Evolutionary conservation across 78 protist species (phyloP).

Genomic region (Tieghemostelium lacteum): DNA sequence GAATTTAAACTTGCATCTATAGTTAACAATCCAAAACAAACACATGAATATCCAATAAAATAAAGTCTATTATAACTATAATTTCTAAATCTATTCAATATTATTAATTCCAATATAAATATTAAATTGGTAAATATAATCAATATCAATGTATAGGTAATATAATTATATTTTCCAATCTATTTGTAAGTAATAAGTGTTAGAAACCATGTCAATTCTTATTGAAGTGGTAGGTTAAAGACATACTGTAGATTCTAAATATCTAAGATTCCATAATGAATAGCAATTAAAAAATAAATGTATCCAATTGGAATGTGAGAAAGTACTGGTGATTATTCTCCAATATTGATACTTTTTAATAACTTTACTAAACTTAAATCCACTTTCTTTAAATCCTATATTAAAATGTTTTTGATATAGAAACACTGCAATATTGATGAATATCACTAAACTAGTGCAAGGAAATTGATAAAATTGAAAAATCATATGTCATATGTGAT

Average conservation of each 20-base stretch:
- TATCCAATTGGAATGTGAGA: constrained; percentile 3
- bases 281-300: constrained; percentile 6
- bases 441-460: neutral
- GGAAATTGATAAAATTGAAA: too few species aligned
- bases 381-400: too few species aligned
- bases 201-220: neutral
- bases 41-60: constrained; percentile 10
- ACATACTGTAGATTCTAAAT: neutral
- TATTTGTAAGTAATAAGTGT: too few species aligned
- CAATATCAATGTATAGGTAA: neutral
- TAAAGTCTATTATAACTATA: neutral
- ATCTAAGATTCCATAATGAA: constrained; percentile 3
- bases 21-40: neutral
- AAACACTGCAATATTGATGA: too few species aligned
- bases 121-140: constrained; percentile 3
- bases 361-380: neutral
- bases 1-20: neutral
- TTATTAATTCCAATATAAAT: neutral
- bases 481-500: too few species aligned
- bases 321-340: neutral
- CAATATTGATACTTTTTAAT: neutral
- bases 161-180: neutral
- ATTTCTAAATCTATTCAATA: neutral
- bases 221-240: neutral
- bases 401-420: neutral